Base-by-base conservation (phyloP, 2,329 filamentous ascomycete genomes). In the Colletotrichum karsti region DNA sequence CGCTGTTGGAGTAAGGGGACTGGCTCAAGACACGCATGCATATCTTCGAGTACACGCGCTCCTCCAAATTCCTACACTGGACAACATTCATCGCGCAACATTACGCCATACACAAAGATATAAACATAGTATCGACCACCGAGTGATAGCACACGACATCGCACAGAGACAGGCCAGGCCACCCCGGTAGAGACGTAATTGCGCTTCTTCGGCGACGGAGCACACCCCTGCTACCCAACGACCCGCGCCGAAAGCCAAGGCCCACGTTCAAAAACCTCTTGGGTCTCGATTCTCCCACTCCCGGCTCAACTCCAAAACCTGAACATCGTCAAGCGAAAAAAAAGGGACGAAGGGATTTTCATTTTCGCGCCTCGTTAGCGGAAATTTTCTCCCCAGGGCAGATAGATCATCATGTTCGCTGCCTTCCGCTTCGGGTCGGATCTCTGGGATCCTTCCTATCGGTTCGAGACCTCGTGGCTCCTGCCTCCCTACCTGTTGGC, bases 381-480 rank as follows among this genome's bases (percentile, higher is more conserved):
- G 53, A 28, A 53, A 22, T 13, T 26, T 28, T 28, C 46, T n/a
- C 9, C 22, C 35, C 59, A 8, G 33, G 64, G 60, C 44, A 64
- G 64, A 64, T 41, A 41, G 63, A 62, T 35, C 10, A 35, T 13
- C 51, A 67, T 74, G 53, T 63, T 60, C 33, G 59, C 71, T 55
- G 74, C 73, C 44, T 82, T 85, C 72, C 73, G 74, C 60, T 81
- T 85, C 55, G 80, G 80, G 54, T 76, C 71, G 30, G 80, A 78
- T 70, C 75, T 77, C 33, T 88, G 83, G 81, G 86, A 89, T 75
- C 85, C 85, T 7, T 82, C 87, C 44, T 86, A 91, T 78, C 88
- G 91, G 65, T 94, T 92, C 80, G 88, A 90, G 77, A 96, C 93
- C 15, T 97, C 93, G 13, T 97, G 93, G 93, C 78, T 95, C 8